phyloP scores from a whole-genome alignment of 2,329 filamentous ascomycete genomes.

The Keithomyces neogunnii region DNA sequence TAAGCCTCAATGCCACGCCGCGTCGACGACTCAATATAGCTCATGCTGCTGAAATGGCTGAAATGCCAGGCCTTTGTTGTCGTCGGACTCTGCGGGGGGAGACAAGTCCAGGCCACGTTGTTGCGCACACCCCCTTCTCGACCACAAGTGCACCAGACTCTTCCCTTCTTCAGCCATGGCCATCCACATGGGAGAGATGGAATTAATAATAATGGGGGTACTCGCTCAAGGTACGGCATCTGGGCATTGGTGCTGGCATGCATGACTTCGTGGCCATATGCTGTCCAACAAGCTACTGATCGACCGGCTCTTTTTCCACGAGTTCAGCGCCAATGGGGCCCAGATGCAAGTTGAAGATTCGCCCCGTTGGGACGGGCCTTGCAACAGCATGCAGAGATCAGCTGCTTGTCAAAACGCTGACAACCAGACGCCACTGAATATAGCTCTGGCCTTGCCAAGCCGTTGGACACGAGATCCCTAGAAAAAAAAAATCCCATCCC shows the following conservation, averaged over 20 bases:
- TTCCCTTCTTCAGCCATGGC: not conserved
- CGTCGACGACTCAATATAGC: not conserved
- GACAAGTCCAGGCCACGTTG: not conserved
- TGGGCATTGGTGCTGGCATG: constrained; percentile 15
- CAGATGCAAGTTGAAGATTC: not conserved
- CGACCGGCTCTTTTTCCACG: not conserved
- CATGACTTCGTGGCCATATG: constrained; percentile 21
- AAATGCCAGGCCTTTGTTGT: not conserved
- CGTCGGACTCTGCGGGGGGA: not conserved
- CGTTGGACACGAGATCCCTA: not conserved
- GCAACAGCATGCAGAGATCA: constrained; percentile 1
- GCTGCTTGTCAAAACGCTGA: not conserved
- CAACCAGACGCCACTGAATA: not conserved
- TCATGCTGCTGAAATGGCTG: not conserved
- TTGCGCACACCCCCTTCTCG: not conserved
- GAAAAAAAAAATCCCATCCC: not conserved
- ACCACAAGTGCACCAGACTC: not conserved
- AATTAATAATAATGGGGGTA: not conserved
- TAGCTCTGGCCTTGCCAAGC: not conserved
- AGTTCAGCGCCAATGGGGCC: not conserved
- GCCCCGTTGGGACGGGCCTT: not conserved
- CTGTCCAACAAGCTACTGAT: constrained; percentile 9
- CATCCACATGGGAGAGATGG: not conserved
- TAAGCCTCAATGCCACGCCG: constrained; percentile 1
- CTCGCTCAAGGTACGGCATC: constrained; percentile 2